phyloP scores from a whole-genome alignment of 1,284 basidiomycete species.

The Fistulinella staudtii region DNA sequence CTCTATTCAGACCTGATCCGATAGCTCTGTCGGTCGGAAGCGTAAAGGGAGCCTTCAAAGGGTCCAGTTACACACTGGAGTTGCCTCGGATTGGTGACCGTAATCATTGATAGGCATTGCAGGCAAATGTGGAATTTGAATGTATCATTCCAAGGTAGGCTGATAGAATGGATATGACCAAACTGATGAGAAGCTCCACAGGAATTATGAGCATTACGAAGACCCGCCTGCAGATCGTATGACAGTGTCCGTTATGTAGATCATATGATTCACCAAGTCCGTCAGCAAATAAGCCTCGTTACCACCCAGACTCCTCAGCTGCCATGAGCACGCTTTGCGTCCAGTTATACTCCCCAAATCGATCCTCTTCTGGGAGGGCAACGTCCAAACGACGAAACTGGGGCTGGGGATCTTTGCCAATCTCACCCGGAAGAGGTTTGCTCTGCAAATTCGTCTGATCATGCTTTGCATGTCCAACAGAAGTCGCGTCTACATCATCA shows the following conservation, averaged over 20 bases:
- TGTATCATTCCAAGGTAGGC: conserved; percentile 12
- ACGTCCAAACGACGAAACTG: conserved; percentile 26
- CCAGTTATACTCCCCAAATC: conserved; percentile 28
- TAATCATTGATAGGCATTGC: no score
- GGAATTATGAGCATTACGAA: conserved; percentile 9
- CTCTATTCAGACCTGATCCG: no score
- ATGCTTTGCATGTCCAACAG: conserved; percentile 9
- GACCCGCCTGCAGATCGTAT: conserved; percentile 34
- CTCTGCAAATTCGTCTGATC: conserved; percentile 5
- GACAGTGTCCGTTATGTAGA: conserved; percentile 18
- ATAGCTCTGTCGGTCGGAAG: no score
- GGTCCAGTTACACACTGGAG: no score
- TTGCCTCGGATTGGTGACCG: no score
- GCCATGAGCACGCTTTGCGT: conserved; percentile 34
- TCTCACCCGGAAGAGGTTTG: conserved; percentile 2
- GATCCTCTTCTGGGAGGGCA: conserved; percentile 23
- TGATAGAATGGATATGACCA: conserved; percentile 13
- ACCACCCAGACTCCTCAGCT: conserved; percentile 30
- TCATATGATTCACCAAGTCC: conserved; percentile 11
- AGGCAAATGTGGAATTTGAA: neutral
- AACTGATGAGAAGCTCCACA: conserved; percentile 19
- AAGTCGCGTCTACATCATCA: conserved; percentile 16
- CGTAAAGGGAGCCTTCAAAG: no score
- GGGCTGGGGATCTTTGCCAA: conserved; percentile 8
- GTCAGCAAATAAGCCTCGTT: conserved; percentile 7